Percentiles rank a stretch among this genome's conserved stretches.
These are phyloP conservation scores for Cerrena zonata DNA, from an alignment of 1,284 basidiomycete genomes.

Conservation along the genomic window DNA sequence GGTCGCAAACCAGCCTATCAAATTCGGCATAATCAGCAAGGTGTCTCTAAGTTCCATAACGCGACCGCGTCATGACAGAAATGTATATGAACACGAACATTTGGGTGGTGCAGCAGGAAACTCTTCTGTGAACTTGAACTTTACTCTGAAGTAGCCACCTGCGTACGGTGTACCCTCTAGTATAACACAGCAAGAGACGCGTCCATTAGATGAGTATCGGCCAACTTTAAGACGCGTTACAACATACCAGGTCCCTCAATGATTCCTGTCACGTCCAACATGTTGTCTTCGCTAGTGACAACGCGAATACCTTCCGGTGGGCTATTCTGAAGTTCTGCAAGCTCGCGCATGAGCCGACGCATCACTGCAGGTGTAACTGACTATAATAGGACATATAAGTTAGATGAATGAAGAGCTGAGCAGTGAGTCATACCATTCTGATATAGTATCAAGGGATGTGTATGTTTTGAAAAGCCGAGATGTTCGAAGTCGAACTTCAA, in stretches of 20 bases:
- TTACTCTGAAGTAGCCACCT: slow-evolving; percentile 84
- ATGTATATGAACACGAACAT: slow-evolving; percentile 48
- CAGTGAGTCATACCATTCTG: too few relatives aligned
- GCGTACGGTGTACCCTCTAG: slow-evolving; percentile 86
- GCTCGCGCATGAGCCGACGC: slow-evolving; percentile 79
- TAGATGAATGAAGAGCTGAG: too few relatives aligned
- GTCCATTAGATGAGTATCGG: slow-evolving; percentile 14
- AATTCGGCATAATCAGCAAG: neutral
- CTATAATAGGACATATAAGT: too few relatives aligned
- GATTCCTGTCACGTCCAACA: slow-evolving; percentile 75
- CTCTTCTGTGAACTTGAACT: slow-evolving; percentile 83
- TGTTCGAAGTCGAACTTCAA: too few relatives aligned
- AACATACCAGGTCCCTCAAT: slow-evolving; percentile 73
- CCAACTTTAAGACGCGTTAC: neutral
- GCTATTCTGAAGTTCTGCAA: slow-evolving; percentile 68
- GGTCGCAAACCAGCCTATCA: slow-evolving; percentile 83
- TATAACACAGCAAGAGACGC: slow-evolving; percentile 8
- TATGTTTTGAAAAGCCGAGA: too few relatives aligned
- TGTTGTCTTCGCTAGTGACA: slow-evolving; percentile 76
- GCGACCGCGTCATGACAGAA: too few relatives aligned
- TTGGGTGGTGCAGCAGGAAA: slow-evolving; percentile 88
- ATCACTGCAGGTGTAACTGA: slow-evolving; percentile 49
- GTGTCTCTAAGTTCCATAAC: slow-evolving; percentile 8
- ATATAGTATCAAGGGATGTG: too few relatives aligned
- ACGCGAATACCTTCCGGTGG: slow-evolving; percentile 87